Evolutionary conservation across 106 monocot genomes (phyloP).

Genomic region (Narthecium ossifragum): DNA sequence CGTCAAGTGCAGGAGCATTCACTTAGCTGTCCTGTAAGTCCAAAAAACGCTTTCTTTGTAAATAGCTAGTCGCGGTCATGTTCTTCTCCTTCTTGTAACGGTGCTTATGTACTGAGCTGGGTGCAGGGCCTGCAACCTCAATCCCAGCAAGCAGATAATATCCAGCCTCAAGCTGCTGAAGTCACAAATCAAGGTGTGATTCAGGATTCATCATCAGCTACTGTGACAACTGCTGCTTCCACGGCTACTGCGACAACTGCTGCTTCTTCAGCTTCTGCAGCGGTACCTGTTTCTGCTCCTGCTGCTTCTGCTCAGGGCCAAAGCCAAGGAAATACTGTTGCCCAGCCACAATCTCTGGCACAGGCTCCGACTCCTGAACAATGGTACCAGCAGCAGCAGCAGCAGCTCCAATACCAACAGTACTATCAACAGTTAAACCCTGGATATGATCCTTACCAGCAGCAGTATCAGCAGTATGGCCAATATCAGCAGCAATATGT

Average conservation of each 20-base stretch:
- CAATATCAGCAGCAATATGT: constrained; percentile 51
- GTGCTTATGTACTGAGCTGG: background rate
- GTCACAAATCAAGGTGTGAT: constrained; percentile 17
- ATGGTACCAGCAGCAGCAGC: constrained; percentile 90
- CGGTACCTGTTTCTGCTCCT: constrained; percentile 2
- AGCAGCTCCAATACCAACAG: constrained; percentile 73
- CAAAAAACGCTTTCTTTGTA: too few relatives aligned
- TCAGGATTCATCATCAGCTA: constrained; percentile 23
- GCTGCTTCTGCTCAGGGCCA: constrained; percentile 23
- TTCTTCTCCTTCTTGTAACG: too few relatives aligned
- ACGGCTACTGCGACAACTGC: constrained; percentile 9
- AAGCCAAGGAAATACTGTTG: constrained; percentile 15
- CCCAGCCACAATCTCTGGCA: constrained; percentile 25
- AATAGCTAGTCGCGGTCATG: too few relatives aligned
- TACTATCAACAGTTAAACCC: constrained; percentile 96
- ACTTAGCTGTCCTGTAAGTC: constrained; percentile 82
- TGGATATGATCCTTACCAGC: constrained; percentile 79
- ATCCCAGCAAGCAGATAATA: constrained; percentile 45
- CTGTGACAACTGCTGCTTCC: constrained; percentile 10
- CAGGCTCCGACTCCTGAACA: constrained; percentile 50
- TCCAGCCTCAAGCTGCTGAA: constrained; percentile 29
- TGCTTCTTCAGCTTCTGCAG: constrained; percentile 1
- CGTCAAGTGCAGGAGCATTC: constrained; percentile 98
- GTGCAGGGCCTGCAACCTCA: constrained; percentile 79
- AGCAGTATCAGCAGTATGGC: constrained; percentile 75